A percentile compares a stretch with the other conserved stretches of the same genome.
These are phyloP conservation scores for Metschnikowia dekortorum DNA, from an alignment of 805 yeast genomes.

Conservation along the genomic window DNA sequence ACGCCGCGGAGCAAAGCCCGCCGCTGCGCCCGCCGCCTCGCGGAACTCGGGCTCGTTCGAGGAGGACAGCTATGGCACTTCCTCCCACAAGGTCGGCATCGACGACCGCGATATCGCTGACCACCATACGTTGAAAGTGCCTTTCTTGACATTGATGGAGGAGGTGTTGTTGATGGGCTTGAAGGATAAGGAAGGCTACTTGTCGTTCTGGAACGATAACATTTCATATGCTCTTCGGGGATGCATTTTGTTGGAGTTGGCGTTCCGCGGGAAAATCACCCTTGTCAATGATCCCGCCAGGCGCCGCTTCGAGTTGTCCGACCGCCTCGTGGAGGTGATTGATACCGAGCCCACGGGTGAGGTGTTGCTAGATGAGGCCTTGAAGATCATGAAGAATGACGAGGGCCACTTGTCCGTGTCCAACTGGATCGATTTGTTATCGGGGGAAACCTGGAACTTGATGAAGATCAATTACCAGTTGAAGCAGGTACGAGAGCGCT, in stretches of 20 bases:
- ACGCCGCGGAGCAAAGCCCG: slow-evolving; percentile 53
- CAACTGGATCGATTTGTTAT: slow-evolving; percentile 88
- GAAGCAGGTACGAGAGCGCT: slow-evolving; percentile 93
- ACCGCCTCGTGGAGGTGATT: slow-evolving; percentile 80
- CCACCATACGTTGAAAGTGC: slow-evolving; percentile 42
- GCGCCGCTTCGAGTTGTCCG: slow-evolving; percentile 81
- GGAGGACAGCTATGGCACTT: slow-evolving; percentile 9
- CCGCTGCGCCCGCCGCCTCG: slow-evolving; percentile 11
- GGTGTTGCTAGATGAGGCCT: slow-evolving; percentile 87
- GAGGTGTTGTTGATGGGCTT: slow-evolving; percentile 91
- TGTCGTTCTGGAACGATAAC: slow-evolving; percentile 97
- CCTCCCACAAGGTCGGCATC: slow-evolving; percentile 66
- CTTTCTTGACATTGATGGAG: slow-evolving; percentile 89
- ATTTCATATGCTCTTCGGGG: slow-evolving; percentile 96
- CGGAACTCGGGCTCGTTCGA: slow-evolving; percentile 24
- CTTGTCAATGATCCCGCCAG: slow-evolving; percentile 91
- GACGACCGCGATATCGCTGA: slow-evolving; percentile 67
- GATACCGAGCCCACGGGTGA: slow-evolving; percentile 91
- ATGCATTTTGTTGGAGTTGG: slow-evolving; percentile 85
- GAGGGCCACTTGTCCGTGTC: slow-evolving; percentile 73
- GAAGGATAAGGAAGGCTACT: slow-evolving; percentile 92
- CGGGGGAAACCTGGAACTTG: slow-evolving; percentile 97
- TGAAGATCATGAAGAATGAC: slow-evolving; percentile 82
- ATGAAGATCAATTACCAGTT: slow-evolving; percentile 92
- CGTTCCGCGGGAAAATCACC: slow-evolving; percentile 82